Evolutionary conservation across 306 rosid species (phyloP), one percentile per base, ranked within the genome.

Genomic region (Casuarina glauca): DNA sequence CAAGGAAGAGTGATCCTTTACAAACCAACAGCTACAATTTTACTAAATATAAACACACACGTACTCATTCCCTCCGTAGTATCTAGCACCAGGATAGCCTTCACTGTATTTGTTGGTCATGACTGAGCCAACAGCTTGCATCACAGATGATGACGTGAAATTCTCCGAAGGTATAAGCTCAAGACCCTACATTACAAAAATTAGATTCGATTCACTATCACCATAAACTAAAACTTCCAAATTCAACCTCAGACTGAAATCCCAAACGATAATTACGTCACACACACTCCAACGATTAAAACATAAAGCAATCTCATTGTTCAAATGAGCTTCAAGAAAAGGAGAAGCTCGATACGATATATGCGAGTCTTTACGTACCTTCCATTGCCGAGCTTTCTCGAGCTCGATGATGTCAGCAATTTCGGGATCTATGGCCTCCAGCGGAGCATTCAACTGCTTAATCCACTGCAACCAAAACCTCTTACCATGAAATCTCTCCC

Each of bases 81-180:
- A 93, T 91, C 98, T 91, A 74, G 98, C 98, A 50, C 98, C 98
- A 0, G 98, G 98, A 84, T 93, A 93, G 9, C 98, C 98, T 79
- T 91, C 98, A 66, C 98, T 93, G 41, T 93, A 93, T 80, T 93
- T 91, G 85, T 93, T 93, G 15, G 94, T 93, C 98, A 93, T 93
- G 55, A 93, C 94, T 48, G 98, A 93, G 67, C 98, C 98, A 88
- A 93, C 98, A 46, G 97, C 98, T 88, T 89, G 91, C 98, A 93
- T 93, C 78, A 93, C 97, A 10, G 98, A 93, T 46, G 82, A 67
- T 20, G 98, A 93, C 20, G 98, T 93, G 85, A 93, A 91, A 70
- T 93, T 93, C 69, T 93, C 97, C 6, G 97, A 93, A 74, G 97
- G 97, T 71, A 93, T 93, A 45, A 93, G 94, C 62, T 93, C 97